Conservation (phyloP, 345 rosid species). For the Melastoma malabathricum region DNA sequence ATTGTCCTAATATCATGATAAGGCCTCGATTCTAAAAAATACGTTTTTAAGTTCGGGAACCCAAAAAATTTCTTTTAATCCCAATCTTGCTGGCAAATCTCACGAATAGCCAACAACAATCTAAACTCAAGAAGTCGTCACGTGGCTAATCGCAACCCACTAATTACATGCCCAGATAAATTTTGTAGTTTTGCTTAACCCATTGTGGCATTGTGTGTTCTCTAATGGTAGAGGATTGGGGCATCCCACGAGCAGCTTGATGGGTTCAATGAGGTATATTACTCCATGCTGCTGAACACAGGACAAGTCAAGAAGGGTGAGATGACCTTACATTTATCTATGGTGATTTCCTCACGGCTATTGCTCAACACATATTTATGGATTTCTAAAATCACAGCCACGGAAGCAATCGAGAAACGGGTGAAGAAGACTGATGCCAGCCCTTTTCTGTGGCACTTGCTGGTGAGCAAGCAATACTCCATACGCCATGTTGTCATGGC, state of each 20-base stretch:
- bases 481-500: constrained; percentile 41
- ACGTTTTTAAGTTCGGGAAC: too few species aligned
- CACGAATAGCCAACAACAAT: too few species aligned
- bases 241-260: constrained; percentile 91
- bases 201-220: background rate
- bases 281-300: constrained; percentile 38
- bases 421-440: constrained; percentile 51
- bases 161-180: too few species aligned
- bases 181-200: background rate
- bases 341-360: background rate
- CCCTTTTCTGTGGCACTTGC: constrained; percentile 73
- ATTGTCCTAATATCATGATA: too few species aligned
- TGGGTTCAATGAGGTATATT: constrained; percentile 85
- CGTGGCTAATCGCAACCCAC: too few species aligned
- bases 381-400: constrained; percentile 22
- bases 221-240: constrained; percentile 39
- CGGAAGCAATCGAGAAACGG: constrained; percentile 39
- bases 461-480: constrained; percentile 25
- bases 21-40: too few species aligned
- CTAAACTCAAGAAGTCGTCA: too few species aligned
- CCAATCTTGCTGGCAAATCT: too few species aligned
- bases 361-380: background rate
- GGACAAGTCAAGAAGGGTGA: constrained; percentile 55
- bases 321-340: background rate
- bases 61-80: too few species aligned